Percentiles rank a stretch among this genome's conserved stretches.
Evolutionary conservation across 805 yeast genomes (phyloP).

Genomic region (Dipodascus geniculatus): DNA sequence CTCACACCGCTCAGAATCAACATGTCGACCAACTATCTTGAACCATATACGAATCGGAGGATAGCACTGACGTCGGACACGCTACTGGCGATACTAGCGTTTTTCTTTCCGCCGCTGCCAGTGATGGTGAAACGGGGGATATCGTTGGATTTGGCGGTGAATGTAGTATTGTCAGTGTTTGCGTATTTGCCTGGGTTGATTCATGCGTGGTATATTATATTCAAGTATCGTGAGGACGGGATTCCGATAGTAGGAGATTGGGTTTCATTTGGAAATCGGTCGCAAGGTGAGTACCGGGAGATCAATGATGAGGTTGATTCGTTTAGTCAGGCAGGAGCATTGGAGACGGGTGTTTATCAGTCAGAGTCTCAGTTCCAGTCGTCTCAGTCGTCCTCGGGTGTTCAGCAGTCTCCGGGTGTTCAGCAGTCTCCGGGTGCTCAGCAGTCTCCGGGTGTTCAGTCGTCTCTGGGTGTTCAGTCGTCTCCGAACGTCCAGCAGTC

Average conservation of each 20-base stretch:
- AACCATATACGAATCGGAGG: neutral
- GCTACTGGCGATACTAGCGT: conserved; percentile 45
- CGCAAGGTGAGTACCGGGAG: neutral
- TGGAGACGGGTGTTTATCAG: neutral
- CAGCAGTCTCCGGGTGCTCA: too few relatives aligned
- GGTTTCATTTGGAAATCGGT: neutral
- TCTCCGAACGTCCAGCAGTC: too few relatives aligned
- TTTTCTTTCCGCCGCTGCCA: conserved; percentile 65
- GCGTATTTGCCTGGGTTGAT: conserved; percentile 60
- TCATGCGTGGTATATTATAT: conserved; percentile 50
- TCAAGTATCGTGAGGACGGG: conserved; percentile 22
- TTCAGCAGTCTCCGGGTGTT: too few relatives aligned
- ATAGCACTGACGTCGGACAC: conserved; percentile 30
- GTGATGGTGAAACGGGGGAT: conserved; percentile 56
- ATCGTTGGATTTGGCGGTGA: conserved; percentile 39
- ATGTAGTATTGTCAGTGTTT: conserved; percentile 43
- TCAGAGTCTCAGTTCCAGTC: neutral
- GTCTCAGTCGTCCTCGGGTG: neutral
- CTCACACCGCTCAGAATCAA: too few relatives aligned
- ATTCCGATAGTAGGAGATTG: conserved; percentile 8
- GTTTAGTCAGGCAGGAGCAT: neutral
- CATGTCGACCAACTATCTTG: neutral
- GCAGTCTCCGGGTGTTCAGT: too few relatives aligned
- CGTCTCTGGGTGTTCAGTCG: too few relatives aligned
- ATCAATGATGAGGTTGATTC: neutral